Conservation (phyloP, 1,284 basidiomycete species). For the Rhodotorula sp. region DNA sequence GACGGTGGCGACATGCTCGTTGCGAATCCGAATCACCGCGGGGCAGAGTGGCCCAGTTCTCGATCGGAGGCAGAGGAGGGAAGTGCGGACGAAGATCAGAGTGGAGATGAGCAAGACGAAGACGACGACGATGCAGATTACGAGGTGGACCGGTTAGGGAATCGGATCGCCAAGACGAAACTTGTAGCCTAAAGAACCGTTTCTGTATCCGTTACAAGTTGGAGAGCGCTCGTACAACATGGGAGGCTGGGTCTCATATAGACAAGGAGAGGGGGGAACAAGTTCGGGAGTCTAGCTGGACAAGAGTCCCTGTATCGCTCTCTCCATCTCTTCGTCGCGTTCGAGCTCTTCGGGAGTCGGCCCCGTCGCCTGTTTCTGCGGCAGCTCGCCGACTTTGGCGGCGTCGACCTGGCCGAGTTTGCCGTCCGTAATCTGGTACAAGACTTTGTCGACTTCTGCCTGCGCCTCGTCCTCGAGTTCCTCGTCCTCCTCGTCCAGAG, state of each 20-base stretch:
- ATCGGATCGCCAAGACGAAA: constrained; percentile 25
- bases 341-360: constrained; percentile 39
- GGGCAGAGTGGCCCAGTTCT: constrained; percentile 27
- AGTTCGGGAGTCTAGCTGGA: neutral
- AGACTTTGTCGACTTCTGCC: constrained; percentile 92
- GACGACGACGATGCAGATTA: constrained; percentile 56
- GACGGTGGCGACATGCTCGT: constrained; percentile 58
- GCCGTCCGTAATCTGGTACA: constrained; percentile 93
- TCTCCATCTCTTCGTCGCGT: constrained; percentile 43
- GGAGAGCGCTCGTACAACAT: neutral
- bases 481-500: constrained; percentile 62
- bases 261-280: neutral
- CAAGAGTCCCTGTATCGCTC: constrained; percentile 34
- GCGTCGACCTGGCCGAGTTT: constrained; percentile 72
- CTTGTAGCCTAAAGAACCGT: constrained; percentile 9
- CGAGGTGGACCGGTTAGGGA: constrained; percentile 42
- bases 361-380: constrained; percentile 46
- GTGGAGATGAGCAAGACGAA: constrained; percentile 43
- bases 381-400: constrained; percentile 71
- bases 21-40: constrained; percentile 60
- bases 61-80: constrained; percentile 40
- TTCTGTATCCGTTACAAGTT: neutral
- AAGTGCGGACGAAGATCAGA: constrained; percentile 47
- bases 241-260: neutral
- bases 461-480: constrained; percentile 96